Percentiles rank a stretch among this genome's conserved stretches.
Conservation (phyloP, 805 yeast species). For the Candida qinlingensis region DNA sequence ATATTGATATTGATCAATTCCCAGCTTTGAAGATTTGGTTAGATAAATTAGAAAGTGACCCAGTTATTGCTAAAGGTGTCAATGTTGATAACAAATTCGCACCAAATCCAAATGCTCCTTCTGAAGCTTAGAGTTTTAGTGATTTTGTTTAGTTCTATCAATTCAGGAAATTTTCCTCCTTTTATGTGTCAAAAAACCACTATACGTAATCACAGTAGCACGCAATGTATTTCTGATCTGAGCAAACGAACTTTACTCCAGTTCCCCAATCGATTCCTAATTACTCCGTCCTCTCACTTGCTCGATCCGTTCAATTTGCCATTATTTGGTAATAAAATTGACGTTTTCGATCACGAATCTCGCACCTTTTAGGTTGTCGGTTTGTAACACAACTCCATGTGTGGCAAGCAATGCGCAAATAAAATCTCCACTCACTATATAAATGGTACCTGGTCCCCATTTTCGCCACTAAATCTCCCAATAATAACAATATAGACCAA, state of each 20-base stretch:
- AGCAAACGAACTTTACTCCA: too few species aligned
- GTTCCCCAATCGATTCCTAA: too few species aligned
- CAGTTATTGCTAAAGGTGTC: constrained; percentile 19
- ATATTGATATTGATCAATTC: constrained; percentile 32
- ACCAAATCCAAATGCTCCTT: constrained; percentile 1
- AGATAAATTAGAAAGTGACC: constrained; percentile 28
- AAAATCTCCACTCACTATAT: neutral
- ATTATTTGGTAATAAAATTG: neutral
- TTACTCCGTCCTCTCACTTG: too few species aligned
- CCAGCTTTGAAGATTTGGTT: constrained; percentile 40
- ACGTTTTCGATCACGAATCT: neutral
- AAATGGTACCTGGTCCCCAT: neutral
- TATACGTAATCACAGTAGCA: too few species aligned
- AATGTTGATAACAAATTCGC: constrained; percentile 1
- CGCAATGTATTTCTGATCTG: too few species aligned
- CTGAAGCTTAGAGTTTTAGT: neutral
- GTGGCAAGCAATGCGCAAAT: neutral
- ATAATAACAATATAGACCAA: too few species aligned
- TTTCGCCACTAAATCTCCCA: neutral
- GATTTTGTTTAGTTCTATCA: too few species aligned
- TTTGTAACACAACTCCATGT: neutral
- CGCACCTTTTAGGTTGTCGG: neutral
- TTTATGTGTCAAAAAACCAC: neutral
- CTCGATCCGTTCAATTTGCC: too few species aligned
- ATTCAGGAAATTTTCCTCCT: too few species aligned